Conservation (phyloP, 345 rosid species). For the Eutrema yunnanense region DNA sequence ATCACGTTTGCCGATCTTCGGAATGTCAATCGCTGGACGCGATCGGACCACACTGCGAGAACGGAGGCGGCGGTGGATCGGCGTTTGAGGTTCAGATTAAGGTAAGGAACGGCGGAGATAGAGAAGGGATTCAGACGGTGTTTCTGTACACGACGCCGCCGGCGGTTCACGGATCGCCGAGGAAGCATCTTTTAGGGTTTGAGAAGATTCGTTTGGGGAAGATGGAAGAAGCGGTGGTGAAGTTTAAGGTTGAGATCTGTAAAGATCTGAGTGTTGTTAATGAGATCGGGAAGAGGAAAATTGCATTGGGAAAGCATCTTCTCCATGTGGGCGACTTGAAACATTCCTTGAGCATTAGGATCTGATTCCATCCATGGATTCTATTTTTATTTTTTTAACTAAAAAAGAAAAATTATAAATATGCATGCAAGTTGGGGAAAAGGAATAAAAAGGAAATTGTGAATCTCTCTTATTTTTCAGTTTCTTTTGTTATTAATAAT, state of each 20-base stretch:
- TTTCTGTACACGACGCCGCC: constrained; percentile 51
- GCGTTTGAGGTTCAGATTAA: constrained; percentile 48
- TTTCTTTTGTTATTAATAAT: neutral
- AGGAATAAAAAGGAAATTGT: constrained; percentile 16
- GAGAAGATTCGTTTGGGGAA: constrained; percentile 59
- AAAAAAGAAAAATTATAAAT: neutral
- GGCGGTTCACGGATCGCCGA: constrained; percentile 58
- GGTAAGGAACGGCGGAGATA: constrained; percentile 47
- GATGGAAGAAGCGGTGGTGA: constrained; percentile 38
- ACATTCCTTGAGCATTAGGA: constrained; percentile 50
- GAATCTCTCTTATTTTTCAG: neutral
- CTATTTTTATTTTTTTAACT: neutral
- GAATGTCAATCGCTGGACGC: constrained; percentile 62
- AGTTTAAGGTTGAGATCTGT: constrained; percentile 63
- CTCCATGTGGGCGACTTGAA: constrained; percentile 74
- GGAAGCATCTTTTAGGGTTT: constrained; percentile 66
- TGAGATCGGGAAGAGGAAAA: constrained; percentile 57
- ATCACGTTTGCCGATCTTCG: constrained; percentile 51
- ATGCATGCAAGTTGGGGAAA: constrained; percentile 13
- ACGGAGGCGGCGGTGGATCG: constrained; percentile 13
- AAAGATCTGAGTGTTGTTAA: constrained; percentile 78
- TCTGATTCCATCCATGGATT: constrained; percentile 31
- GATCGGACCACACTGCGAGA: constrained; percentile 41
- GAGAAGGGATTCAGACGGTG: constrained; percentile 59
- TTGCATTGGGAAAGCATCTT: constrained; percentile 63